These are phyloP conservation scores for Chenopodium album DNA, from an alignment of 148 eudicot genomes.

Conservation along the genomic window DNA sequence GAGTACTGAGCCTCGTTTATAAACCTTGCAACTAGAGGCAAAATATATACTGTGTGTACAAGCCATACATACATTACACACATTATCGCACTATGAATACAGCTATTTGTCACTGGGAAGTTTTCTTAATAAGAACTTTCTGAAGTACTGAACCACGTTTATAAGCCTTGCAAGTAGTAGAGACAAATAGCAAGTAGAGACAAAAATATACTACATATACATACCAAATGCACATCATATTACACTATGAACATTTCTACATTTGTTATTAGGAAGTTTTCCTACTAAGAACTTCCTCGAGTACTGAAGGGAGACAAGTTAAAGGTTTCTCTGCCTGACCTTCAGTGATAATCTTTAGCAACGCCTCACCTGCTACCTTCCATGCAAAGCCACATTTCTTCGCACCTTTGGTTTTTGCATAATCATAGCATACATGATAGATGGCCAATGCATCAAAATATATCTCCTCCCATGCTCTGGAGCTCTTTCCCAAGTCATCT, in stretches of 20 bases:
- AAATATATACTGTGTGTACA: too few relatives aligned
- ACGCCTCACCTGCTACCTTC: slow-evolving; percentile 58
- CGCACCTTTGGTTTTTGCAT: slow-evolving; percentile 25
- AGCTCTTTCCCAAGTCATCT: slow-evolving; percentile 40
- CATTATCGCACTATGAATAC: too few relatives aligned
- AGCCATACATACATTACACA: too few relatives aligned
- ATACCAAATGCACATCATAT: too few relatives aligned
- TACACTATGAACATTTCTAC: background rate
- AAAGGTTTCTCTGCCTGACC: slow-evolving; percentile 12
- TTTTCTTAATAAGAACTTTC: background rate
- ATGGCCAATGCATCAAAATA: slow-evolving; percentile 57
- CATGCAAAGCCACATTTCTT: slow-evolving; percentile 59
- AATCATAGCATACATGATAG: slow-evolving; percentile 46
- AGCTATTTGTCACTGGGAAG: too few relatives aligned
- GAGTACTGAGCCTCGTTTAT: too few relatives aligned
- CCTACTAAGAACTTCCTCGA: slow-evolving; percentile 5
- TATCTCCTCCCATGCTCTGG: slow-evolving; percentile 36
- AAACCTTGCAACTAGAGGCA: too few relatives aligned
- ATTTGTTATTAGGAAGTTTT: background rate
- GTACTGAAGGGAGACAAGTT: slow-evolving; percentile 6
- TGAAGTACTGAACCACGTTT: background rate
- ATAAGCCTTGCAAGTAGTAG: too few relatives aligned
- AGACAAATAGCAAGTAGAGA: too few relatives aligned
- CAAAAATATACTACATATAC: too few relatives aligned
- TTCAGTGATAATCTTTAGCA: slow-evolving; percentile 13